Evolutionary conservation across 2,329 filamentous ascomycete genomes (phyloP).

Genomic region (Penicillium sp.): DNA sequence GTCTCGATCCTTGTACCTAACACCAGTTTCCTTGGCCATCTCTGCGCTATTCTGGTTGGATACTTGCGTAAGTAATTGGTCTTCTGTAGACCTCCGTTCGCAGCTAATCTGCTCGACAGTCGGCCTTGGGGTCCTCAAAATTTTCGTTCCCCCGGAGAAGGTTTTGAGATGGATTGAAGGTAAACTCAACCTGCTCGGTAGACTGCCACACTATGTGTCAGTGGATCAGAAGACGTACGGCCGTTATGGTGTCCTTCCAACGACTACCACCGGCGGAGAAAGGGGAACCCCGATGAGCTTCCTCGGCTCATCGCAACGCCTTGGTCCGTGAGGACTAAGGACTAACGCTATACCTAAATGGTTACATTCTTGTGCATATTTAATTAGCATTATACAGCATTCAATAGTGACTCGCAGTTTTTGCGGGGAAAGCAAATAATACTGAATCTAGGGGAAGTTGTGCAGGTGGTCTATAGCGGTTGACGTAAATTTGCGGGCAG

Average conservation of each 20-base stretch:
- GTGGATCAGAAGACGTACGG: constrained; percentile 95
- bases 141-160: constrained; percentile 82
- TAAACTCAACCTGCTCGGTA: constrained; percentile 73
- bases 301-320: constrained; percentile 55
- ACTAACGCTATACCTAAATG: too few relatives aligned
- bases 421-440: too few relatives aligned
- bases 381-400: too few relatives aligned
- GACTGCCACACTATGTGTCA: constrained; percentile 83
- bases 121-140: constrained; percentile 78
- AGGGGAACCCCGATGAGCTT: constrained; percentile 48
- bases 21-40: constrained; percentile 75
- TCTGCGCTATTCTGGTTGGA: constrained; percentile 73
- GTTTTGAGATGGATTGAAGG: constrained; percentile 78
- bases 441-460: too few relatives aligned
- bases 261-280: constrained; percentile 32
- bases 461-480: too few relatives aligned
- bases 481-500: too few relatives aligned
- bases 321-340: too few relatives aligned
- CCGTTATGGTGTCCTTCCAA: constrained; percentile 77
- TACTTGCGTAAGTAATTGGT: constrained; percentile 64
- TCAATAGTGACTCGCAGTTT: too few relatives aligned
- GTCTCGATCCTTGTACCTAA: constrained; percentile 68
- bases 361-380: too few relatives aligned
- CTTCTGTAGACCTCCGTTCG: too few relatives aligned
- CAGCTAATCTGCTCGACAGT: too few relatives aligned